Evolutionary conservation across 257 asterid species (phyloP), one percentile per base, ranked within the genome.

Genomic region (Solanum chmielewskii): DNA sequence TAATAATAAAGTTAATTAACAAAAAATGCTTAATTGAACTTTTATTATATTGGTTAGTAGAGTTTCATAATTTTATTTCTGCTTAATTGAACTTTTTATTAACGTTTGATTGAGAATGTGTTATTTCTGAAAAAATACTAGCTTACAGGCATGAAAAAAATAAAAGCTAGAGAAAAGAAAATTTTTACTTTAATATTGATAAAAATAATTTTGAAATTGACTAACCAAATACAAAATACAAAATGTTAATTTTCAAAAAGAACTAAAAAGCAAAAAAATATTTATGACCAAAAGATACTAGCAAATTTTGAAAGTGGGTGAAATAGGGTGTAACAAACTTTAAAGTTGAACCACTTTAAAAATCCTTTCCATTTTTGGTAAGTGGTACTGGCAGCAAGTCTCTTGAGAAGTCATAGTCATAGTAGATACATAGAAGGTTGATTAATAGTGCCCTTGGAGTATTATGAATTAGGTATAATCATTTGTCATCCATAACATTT

Each of bases 381-480:
- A 44, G 64, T 78, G 62, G 64, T 25, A 33, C 45, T 3, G 44
- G 21, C 37, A 14, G 21, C 39, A 14, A 45, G 42, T 78, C 27
- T 80, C 42, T 80, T 80, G 84, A 80, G 42, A 12, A 47, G 84
- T 80, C 84, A 2, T 85, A 87, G 73, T 59, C 88, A 81, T 83
- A 70, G 70, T 73, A 60, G 42, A 75, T 83, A 39, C 84, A 89
- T 81, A 60, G 84, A 86, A 68, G 83, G 83, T 88, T 87, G 89
- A 90, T 75, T 87, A 60, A 11, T 23, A 85, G 87, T 87, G 88
- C 74, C 87, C 87, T 74, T 73, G 68, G 88, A 88, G 56, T 86
- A 90, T 74, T 84, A 87, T 6, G 45, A 25, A 87, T 92, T 94
- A 90, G 97, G 97, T 90, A 20, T 86, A 89, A 88, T 84, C 84